phyloP scores from a whole-genome alignment of 2,329 filamentous ascomycete genomes.

The Mariannaea sp. region DNA sequence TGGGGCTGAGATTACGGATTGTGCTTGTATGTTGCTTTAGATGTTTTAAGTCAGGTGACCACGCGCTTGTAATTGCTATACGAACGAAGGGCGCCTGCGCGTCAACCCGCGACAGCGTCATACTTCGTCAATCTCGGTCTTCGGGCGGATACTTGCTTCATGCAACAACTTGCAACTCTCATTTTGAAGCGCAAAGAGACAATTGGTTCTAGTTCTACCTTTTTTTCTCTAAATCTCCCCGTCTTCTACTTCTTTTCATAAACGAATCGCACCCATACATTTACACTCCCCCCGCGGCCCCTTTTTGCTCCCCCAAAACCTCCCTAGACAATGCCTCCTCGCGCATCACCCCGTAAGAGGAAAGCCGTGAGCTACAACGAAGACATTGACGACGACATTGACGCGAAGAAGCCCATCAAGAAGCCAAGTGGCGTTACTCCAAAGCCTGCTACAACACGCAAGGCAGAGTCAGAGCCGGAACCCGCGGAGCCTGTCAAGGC shows the following conservation, averaged over 20 bases:
- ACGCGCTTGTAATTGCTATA: slow-evolving; percentile 30
- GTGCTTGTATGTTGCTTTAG: slow-evolving; percentile 1
- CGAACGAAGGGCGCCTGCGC: slow-evolving; percentile 20
- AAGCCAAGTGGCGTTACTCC: slow-evolving; percentile 36
- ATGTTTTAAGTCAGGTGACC: slow-evolving; percentile 30
- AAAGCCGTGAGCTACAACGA: slow-evolving; percentile 42
- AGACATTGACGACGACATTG: slow-evolving; percentile 29
- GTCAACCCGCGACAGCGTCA: slow-evolving; percentile 35
- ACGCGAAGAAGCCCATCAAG: slow-evolving; percentile 26
- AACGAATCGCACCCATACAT: no score
- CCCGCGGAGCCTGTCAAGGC: slow-evolving; percentile 27
- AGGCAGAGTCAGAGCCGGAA: slow-evolving; percentile 37
- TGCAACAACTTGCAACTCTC: not conserved
- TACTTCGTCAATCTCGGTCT: not conserved
- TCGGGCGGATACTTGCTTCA: not conserved
- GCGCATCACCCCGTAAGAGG: slow-evolving; percentile 42
- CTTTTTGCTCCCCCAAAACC: no score
- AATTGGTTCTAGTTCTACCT: no score
- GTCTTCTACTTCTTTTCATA: no score
- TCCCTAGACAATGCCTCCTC: slow-evolving; percentile 44
- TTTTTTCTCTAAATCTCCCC: not conserved
- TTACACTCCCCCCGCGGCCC: no score
- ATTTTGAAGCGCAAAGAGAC: no score
- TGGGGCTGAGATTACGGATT: no score
- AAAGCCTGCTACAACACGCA: slow-evolving; percentile 40